These are phyloP conservation scores for Skeletonema marinoi DNA, from an alignment of 108 stramenopile genomes.

Conservation along the genomic window DNA sequence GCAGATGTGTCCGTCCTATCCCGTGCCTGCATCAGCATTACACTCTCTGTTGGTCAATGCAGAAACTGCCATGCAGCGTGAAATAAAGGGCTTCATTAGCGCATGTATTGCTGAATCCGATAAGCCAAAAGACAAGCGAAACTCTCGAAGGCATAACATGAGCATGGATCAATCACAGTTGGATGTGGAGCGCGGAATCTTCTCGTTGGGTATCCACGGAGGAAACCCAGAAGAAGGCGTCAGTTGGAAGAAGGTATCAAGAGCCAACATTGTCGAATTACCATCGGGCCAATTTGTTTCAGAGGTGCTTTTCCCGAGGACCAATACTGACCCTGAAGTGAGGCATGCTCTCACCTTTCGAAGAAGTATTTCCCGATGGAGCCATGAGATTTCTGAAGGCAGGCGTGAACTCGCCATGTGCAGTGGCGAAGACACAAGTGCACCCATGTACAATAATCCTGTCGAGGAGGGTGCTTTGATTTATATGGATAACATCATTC, in stretches of 20 bases:
- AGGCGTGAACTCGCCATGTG: conserved; percentile 62
- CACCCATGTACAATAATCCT: conserved; percentile 48
- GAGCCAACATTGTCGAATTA: conserved; percentile 61
- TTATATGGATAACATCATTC: conserved; percentile 82
- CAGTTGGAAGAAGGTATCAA: conserved; percentile 25
- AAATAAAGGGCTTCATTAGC: conserved; percentile 75
- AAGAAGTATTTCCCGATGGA: conserved; percentile 70
- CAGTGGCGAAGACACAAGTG: conserved; percentile 75
- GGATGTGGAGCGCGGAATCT: conserved; percentile 62
- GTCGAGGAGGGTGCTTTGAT: conserved; percentile 67
- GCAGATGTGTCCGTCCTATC: conserved; percentile 39
- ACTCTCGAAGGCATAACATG: conserved; percentile 35
- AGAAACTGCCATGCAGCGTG: conserved; percentile 70
- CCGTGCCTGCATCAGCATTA: conserved; percentile 58
- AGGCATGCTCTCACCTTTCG: conserved; percentile 85
- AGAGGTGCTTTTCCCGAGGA: conserved; percentile 73
- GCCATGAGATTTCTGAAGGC: conserved; percentile 55
- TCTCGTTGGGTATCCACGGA: conserved; percentile 69
- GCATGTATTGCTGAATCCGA: conserved; percentile 70
- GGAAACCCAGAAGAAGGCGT: conserved; percentile 9
- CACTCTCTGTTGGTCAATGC: conserved; percentile 61
- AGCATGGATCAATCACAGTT: conserved; percentile 43
- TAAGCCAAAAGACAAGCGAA: conserved; percentile 40
- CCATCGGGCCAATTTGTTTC: conserved; percentile 68
- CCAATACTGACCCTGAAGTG: conserved; percentile 72